Conservation (phyloP, 805 yeast species). For the Dipodascopsis uninucleata region DNA sequence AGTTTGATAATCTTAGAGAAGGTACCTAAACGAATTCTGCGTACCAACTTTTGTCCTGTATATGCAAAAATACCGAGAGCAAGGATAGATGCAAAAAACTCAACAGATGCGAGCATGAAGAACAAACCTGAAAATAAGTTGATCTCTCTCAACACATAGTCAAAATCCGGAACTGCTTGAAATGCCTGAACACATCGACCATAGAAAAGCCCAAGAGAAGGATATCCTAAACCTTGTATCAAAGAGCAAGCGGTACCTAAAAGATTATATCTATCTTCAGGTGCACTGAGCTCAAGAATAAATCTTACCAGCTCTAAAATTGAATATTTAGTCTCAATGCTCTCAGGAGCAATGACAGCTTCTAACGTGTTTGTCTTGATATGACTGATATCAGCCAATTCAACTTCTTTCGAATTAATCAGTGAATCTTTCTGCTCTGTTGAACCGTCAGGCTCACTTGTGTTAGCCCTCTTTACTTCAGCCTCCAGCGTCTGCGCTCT, state of each 20-base stretch:
- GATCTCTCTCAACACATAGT: slow-evolving; percentile 9
- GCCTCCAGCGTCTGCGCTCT: slow-evolving; percentile 32
- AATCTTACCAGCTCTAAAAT: neutral
- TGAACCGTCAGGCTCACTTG: neutral
- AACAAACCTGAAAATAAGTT: slow-evolving; percentile 17
- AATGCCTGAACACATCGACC: slow-evolving; percentile 19
- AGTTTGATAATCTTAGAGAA: slow-evolving; percentile 38
- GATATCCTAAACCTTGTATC: slow-evolving; percentile 15
- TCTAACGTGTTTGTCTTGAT: slow-evolving; percentile 11
- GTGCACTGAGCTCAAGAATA: slow-evolving; percentile 6
- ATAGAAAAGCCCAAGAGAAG: slow-evolving; percentile 20
- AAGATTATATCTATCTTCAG: slow-evolving; percentile 8
- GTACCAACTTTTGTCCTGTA: slow-evolving; percentile 36
- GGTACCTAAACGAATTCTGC: slow-evolving; percentile 35
- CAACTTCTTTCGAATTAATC: slow-evolving; percentile 7
- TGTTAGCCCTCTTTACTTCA: slow-evolving; percentile 21
- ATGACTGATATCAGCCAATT: neutral
- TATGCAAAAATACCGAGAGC: slow-evolving; percentile 30
- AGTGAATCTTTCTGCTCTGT: no score
- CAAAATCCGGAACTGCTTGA: slow-evolving; percentile 13
- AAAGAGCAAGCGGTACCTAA: slow-evolving; percentile 9
- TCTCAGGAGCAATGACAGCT: slow-evolving; percentile 4
- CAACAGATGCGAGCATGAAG: slow-evolving; percentile 15
- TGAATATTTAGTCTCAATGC: slow-evolving; percentile 1
- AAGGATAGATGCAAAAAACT: slow-evolving; percentile 6